A percentile compares a stretch with the other conserved stretches of the same genome.
Conservation (phyloP, 345 rosid species). For the Eucalyptus sp. region DNA sequence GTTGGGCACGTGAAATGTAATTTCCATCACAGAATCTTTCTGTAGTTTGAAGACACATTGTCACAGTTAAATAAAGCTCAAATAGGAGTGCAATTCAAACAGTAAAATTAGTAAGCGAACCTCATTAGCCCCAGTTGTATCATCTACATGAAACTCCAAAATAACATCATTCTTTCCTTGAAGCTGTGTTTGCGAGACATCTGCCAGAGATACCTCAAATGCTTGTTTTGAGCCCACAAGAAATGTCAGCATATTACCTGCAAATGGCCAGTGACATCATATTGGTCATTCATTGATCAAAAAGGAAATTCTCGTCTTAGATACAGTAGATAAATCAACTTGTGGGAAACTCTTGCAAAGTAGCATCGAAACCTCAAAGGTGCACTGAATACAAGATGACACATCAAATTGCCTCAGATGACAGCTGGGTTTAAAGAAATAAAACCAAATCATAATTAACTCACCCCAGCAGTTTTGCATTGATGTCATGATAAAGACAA, state of each 20-base stretch:
- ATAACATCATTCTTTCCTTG: slow-evolving; percentile 92
- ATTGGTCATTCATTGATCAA: not conserved
- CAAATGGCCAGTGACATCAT: not conserved
- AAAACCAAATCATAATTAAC: not conserved
- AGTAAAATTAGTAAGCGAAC: slow-evolving; percentile 12
- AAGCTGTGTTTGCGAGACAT: slow-evolving; percentile 83
- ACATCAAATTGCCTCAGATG: not conserved
- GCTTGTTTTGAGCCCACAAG: slow-evolving; percentile 81
- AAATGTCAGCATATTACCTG: slow-evolving; percentile 86
- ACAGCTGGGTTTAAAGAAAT: not conserved
- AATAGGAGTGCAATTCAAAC: not conserved
- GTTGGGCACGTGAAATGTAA: slow-evolving; percentile 86
- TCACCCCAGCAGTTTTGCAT: not conserved
- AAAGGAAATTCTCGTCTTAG: not conserved
- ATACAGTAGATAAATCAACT: not conserved
- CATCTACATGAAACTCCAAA: slow-evolving; percentile 96
- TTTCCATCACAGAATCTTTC: slow-evolving; percentile 97
- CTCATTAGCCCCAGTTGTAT: slow-evolving; percentile 96
- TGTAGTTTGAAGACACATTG: slow-evolving; percentile 9
- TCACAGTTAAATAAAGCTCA: not conserved
- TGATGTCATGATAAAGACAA: not conserved
- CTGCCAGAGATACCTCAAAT: slow-evolving; percentile 86
- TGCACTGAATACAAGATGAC: not conserved
- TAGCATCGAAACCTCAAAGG: not conserved
- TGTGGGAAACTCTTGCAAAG: not conserved